Evolutionary conservation across 805 yeast species (phyloP).

Genomic region (Barnettozyma sp.): DNA sequence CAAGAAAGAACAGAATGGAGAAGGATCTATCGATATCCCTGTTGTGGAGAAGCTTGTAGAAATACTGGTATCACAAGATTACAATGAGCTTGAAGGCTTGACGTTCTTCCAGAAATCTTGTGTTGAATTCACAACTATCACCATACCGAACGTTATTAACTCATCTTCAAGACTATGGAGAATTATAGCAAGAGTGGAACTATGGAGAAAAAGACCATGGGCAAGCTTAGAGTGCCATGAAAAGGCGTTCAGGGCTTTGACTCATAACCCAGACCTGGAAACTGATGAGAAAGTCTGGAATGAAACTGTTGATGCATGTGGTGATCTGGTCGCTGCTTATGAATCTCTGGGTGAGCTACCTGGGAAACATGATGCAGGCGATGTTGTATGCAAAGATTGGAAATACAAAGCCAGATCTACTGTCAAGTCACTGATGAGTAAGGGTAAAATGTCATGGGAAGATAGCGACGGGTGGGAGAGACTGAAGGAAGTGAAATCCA

Average conservation of each 20-base stretch:
- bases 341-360: conserved; percentile 80
- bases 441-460: conserved; percentile 76
- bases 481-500: conserved; percentile 35
- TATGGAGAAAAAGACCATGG: conserved; percentile 89
- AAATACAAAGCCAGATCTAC: conserved; percentile 71
- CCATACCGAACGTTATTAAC: conserved; percentile 64
- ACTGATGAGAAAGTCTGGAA: conserved; percentile 61
- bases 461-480: conserved; percentile 71
- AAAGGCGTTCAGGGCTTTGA: conserved; percentile 72
- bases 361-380: conserved; percentile 73
- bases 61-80: conserved; percentile 47
- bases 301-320: conserved; percentile 71
- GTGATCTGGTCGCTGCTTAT: conserved; percentile 78
- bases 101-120: conserved; percentile 63
- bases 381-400: conserved; percentile 90
- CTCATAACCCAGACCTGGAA: conserved; percentile 58
- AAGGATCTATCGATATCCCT: conserved; percentile 64
- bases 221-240: conserved; percentile 77
- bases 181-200: conserved; percentile 73
- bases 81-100: conserved; percentile 29
- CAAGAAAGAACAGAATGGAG: conserved; percentile 51
- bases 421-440: conserved; percentile 67
- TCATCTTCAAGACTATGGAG: conserved; percentile 63
- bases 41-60: conserved; percentile 69
- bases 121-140: conserved; percentile 61